Evolutionary conservation across 768 basidiomycete genomes (phyloP).

Genomic region (Trametes cingulata): DNA sequence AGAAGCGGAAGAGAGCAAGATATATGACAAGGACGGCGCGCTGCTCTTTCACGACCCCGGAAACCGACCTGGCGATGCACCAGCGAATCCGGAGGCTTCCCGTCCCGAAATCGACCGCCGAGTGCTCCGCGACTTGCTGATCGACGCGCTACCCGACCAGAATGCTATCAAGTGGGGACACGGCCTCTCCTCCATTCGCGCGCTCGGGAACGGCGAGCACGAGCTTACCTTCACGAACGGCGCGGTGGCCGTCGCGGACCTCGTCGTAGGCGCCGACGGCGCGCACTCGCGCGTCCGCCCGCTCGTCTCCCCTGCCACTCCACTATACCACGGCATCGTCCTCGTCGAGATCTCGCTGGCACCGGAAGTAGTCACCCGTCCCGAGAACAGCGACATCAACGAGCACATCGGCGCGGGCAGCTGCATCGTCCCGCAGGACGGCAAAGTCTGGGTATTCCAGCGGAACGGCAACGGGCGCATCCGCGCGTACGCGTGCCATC

Average conservation of each 20-base stretch:
- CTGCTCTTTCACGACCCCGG: no score
- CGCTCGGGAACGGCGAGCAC: no score
- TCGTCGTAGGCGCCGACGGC: slow-evolving; percentile 34
- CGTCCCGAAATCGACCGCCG: no score
- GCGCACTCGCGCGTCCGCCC: slow-evolving; percentile 33
- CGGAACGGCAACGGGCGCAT: slow-evolving; percentile 33
- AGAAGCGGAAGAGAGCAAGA: no score
- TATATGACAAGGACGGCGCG: no score
- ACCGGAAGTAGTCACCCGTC: slow-evolving; percentile 10
- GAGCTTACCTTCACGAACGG: no score
- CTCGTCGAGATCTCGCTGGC: slow-evolving; percentile 26
- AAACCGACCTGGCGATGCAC: no score
- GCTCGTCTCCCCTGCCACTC: slow-evolving; percentile 33
- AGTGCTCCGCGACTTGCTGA: no score
- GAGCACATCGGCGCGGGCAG: slow-evolving; percentile 33
- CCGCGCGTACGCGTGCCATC: slow-evolving; percentile 14
- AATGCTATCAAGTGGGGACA: no score
- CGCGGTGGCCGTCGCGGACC: slow-evolving; percentile 8
- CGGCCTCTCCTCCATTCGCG: no score
- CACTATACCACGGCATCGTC: slow-evolving; percentile 36
- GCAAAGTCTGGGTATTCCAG: slow-evolving; percentile 33
- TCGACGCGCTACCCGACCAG: no score
- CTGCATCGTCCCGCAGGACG: slow-evolving; percentile 30
- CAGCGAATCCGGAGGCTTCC: no score
- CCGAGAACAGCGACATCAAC: not conserved